Conservation (phyloP, 805 yeast species). For the Candida dajiaensis region DNA sequence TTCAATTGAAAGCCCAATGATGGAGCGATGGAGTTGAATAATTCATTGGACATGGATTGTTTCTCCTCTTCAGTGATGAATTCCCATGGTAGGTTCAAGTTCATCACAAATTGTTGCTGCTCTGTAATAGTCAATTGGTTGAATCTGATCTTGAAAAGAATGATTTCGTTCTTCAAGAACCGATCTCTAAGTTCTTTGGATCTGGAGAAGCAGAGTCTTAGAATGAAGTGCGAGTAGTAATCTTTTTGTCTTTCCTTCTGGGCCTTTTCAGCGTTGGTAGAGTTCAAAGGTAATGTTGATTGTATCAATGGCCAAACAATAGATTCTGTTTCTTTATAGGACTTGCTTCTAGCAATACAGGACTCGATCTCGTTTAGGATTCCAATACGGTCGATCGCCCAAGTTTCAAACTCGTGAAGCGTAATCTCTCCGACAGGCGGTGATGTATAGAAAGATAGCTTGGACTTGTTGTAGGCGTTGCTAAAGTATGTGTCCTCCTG, state of each 20-base stretch:
- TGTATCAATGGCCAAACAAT: constrained; percentile 60
- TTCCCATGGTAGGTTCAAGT: constrained; percentile 67
- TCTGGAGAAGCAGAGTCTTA: constrained; percentile 86
- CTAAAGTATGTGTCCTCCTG: constrained; percentile 30
- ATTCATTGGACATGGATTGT: constrained; percentile 35
- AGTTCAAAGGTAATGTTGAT: constrained; percentile 58
- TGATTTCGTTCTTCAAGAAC: constrained; percentile 71
- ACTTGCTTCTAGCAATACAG: constrained; percentile 56
- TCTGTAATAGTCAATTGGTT: constrained; percentile 56
- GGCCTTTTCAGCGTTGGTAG: constrained; percentile 28
- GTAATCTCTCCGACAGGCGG: constrained; percentile 88
- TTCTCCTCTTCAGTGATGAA: constrained; percentile 62
- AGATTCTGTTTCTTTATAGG: constrained; percentile 57
- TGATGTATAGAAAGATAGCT: constrained; percentile 66
- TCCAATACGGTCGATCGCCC: constrained; percentile 91
- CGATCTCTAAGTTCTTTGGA: constrained; percentile 75
- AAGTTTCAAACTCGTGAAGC: constrained; percentile 83
- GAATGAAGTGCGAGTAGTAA: constrained; percentile 84
- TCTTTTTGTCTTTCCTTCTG: constrained; percentile 65
- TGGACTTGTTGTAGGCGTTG: constrained; percentile 41
- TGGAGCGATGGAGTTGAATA: constrained; percentile 50
- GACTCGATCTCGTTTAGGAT: constrained; percentile 82
- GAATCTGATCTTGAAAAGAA: constrained; percentile 70
- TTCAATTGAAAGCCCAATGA: constrained; percentile 28
- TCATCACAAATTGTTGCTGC: constrained; percentile 62